Base-by-base conservation (phyloP, 768 basidiomycete species). In the Lepiota venenata region DNA sequence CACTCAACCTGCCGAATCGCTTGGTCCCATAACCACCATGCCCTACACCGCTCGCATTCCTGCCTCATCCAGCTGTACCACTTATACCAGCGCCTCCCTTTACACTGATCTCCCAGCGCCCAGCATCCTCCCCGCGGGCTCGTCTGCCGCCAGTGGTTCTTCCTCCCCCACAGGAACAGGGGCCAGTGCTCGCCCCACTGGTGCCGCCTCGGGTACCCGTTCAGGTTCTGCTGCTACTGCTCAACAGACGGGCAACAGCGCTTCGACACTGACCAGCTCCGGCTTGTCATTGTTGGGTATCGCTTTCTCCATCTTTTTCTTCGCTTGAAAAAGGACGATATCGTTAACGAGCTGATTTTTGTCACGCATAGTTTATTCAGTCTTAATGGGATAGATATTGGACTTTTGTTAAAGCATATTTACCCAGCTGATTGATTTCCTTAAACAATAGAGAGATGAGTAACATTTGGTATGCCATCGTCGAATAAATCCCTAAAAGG, bases 31-130 rank as follows among this genome's bases (percentile, higher is more conserved):
- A 60, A 64, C 64, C 15, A 62, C 67, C 27, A 66, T 77, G 47
- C 75, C 77, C 12, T 81, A 78, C 61, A 61, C 67, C 9, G 65
- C 76, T 15, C 62, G 65, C 16, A 62, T 77, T 4, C 78, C 79
- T 3, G 62, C 71, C 16, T 70, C 69, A 32, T 71, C 69, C 47
- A 68, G 68, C 50, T 80, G 78, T 63, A 52, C 50, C 27, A 49
- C 63, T 7, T 65, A 64, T 46, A 54, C 58, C 14, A 70, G 67
- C 48, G 56, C 69, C 1, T 52, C 60, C 15, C 51, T 74, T 41
- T 75, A 64, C 45, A 53, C 61, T 18, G 58, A 57, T 2, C 59
- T 64, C 22, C 62, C 65, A 22, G 61, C 59, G 2, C 55, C 52
- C 6, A 55, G 27, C 27, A 47, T 59, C 20, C 3, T 20, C 5